A percentile compares a stretch with the other conserved stretches of the same genome.
Conservation (phyloP, 106 monocot species). For the Narthecium ossifragum region DNA sequence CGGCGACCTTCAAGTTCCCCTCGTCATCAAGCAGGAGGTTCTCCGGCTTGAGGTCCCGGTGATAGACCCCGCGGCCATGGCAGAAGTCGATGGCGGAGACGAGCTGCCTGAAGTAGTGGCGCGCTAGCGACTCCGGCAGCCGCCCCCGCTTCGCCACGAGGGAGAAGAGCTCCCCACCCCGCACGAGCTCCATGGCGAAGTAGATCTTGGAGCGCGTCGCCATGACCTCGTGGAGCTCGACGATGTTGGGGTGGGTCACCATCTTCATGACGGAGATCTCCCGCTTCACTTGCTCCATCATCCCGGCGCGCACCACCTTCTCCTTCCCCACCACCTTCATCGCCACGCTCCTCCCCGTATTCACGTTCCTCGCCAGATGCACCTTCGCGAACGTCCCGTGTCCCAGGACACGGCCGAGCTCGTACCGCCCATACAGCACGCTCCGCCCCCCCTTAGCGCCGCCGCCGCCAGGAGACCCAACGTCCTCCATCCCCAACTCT, state of each 20-base stretch:
- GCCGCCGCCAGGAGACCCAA: neutral
- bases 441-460: neutral
- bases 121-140: conserved; percentile 40
- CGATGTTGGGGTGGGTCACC: conserved; percentile 66
- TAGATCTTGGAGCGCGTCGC: conserved; percentile 57
- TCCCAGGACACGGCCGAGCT: conserved; percentile 66
- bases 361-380: conserved; percentile 39
- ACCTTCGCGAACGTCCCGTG: conserved; percentile 59
- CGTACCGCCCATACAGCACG: conserved; percentile 65
- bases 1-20: conserved; percentile 56
- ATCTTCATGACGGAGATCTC: conserved; percentile 74
- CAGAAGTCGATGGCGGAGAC: conserved; percentile 67
- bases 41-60: conserved; percentile 69
- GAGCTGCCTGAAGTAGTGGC: conserved; percentile 56
- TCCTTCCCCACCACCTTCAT: conserved; percentile 64
- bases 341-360: conserved; percentile 26
- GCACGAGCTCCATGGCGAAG: conserved; percentile 64
- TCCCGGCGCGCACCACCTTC: conserved; percentile 47
- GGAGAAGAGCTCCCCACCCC: conserved; percentile 59
- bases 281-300: conserved; percentile 66
- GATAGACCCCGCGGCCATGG: conserved; percentile 64
- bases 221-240: conserved; percentile 70
- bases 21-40: conserved; percentile 53
- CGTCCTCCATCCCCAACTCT: conserved; percentile 24
- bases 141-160: conserved; percentile 29